Base-by-base conservation (phyloP, 306 rosid genomes). In the Cucumis hystrix region DNA sequence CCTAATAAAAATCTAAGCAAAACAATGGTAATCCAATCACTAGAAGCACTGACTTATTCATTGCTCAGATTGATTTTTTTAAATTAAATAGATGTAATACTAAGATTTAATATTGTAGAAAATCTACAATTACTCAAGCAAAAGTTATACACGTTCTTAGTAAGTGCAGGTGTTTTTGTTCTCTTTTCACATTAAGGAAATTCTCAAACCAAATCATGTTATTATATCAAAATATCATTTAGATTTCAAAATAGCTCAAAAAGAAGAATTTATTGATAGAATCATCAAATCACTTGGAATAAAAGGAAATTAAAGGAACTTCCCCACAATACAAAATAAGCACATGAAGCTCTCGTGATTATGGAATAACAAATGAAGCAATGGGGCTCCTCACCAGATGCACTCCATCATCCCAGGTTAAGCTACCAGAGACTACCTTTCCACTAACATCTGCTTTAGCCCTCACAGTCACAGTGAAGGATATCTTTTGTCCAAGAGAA, bases 321-420 rank as follows among this genome's bases (percentile, higher is more conserved):
- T 25, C 47, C 77, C 62, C 17, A 30, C 47, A 51, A 47, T 73
- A 73, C 5, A 43, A 69, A 67, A 71, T 30, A 14, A 30, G 45
- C 47, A 72, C 35, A 47, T 28, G 59, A 25, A 28, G 20, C 41
- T 47, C 39, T 80, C 28, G 58, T 51, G 65, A 25, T 49, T 45
- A 28, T 10, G 76, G 51, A n/a, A 20, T 0, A 41, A 11, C 21
- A 43, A 58, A 73, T 14, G 82, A 72, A 73, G 78, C 85, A 33
- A 82, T 79, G 28, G 85, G 85, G 64, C 82, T 82, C 56, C 82
- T 82, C 45, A 82, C 85, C 80, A 57, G 75, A 33, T 74, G 72
- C 30, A 78, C 40, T 14, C 82, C 85, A 64, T 78, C 85, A 35
- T 78, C 61, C 85, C 82, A 73, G 23, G 54, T 58, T 65, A 82